Evolutionary conservation across 208 protist genomes (phyloP).

Genomic region (Trypanosomatidae sp.): DNA sequence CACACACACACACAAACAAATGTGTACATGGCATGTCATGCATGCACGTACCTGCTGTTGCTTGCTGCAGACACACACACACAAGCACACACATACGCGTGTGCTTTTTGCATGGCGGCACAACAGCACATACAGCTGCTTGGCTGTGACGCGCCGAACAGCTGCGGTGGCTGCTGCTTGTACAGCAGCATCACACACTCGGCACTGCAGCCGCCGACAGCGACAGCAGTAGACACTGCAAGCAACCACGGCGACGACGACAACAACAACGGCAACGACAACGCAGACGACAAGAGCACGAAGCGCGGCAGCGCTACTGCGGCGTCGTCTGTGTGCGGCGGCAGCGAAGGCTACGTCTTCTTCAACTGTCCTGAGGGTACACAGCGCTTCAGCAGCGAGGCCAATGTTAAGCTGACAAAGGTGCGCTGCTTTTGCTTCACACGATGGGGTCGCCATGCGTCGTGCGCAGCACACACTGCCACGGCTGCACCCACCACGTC

Average conservation of each 20-base stretch:
- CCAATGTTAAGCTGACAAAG: slow-evolving; percentile 54
- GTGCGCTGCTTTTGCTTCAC: slow-evolving; percentile 68
- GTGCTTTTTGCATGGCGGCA: slow-evolving; percentile 15
- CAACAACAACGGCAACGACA: not conserved
- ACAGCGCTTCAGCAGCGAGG: slow-evolving; percentile 73
- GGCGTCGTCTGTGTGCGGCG: not conserved
- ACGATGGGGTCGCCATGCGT: slow-evolving; percentile 8
- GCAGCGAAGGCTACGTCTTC: slow-evolving; percentile 49
- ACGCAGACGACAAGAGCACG: not conserved
- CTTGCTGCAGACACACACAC: no score
- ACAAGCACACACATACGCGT: no score
- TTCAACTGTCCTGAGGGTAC: slow-evolving; percentile 83
- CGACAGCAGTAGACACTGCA: not conserved
- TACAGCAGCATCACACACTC: no score
- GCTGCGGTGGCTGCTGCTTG: slow-evolving; percentile 67
- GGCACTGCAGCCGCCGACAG: not conserved
- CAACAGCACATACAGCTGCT: slow-evolving; percentile 61
- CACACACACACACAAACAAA: not conserved
- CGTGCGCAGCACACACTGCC: not conserved
- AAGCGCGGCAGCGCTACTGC: not conserved
- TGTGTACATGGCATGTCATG: not conserved
- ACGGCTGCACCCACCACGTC: not conserved
- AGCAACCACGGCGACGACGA: not conserved
- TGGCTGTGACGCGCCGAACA: slow-evolving; percentile 63
- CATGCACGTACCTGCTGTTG: no score